Evolutionary conservation across 352 stramenopile species (phyloP).

Genomic region (Globisporangium paddicum): DNA sequence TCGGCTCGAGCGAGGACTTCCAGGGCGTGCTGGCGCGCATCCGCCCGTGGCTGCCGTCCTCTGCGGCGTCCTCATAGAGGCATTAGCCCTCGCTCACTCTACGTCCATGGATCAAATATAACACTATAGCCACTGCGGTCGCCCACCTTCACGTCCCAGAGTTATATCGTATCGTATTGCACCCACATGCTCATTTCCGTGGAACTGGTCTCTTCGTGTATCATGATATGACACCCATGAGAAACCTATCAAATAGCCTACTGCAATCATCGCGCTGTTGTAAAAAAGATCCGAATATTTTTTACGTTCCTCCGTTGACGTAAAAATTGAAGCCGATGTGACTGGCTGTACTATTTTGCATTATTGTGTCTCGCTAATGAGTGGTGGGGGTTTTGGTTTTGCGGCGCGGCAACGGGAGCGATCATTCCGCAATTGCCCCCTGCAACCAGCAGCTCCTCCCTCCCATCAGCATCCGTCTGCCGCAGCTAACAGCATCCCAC

Average conservation of each 20-base stretch:
- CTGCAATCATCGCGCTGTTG: neutral
- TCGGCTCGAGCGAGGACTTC: conserved; percentile 55
- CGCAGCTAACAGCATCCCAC: too few relatives aligned
- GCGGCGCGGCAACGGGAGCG: neutral
- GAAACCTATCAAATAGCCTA: neutral
- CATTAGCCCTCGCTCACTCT: neutral
- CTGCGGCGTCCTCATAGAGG: conserved; percentile 10
- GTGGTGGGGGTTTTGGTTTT: neutral
- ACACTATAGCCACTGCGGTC: neutral
- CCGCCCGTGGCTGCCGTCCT: conserved; percentile 30
- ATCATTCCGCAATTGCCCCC: conserved; percentile 10
- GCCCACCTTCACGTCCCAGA: neutral
- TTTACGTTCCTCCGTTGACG: too few relatives aligned
- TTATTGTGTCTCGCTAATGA: neutral
- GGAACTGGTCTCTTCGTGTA: neutral
- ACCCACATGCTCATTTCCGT: neutral
- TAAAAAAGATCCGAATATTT: too few relatives aligned
- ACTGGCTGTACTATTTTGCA: neutral
- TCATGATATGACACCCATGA: neutral
- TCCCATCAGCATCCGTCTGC: neutral
- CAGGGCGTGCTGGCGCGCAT: conserved; percentile 43
- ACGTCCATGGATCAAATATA: conserved; percentile 1
- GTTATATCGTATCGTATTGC: neutral
- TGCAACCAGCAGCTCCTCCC: conserved; percentile 4
- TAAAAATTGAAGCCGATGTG: too few relatives aligned